Conservation (phyloP, 140 eudicot genomes). For the Stevia rebaudiana region DNA sequence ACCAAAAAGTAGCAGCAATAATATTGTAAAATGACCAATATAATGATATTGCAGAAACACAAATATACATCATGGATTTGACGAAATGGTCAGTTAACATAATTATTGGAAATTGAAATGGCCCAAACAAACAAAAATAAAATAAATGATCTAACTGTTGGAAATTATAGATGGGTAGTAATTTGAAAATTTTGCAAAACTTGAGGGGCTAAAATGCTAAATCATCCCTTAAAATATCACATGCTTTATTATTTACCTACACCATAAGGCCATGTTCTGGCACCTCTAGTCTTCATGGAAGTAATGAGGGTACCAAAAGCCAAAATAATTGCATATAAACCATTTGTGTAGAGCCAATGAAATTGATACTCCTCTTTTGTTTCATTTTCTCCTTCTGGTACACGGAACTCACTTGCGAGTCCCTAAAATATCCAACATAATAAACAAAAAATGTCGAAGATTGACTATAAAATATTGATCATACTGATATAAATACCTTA, state of each 20-base stretch:
- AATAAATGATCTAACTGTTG: not conserved
- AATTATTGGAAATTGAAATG: not conserved
- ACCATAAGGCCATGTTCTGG: constrained; percentile 92
- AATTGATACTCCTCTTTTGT: constrained; percentile 43
- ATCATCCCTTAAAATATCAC: not conserved
- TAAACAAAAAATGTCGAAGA: not conserved
- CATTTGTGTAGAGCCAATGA: constrained; percentile 75
- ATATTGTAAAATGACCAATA: not conserved
- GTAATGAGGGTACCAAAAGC: constrained; percentile 63
- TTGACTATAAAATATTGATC: constrained; percentile 4
- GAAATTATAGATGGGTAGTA: not conserved
- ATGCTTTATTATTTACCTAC: constrained; percentile 40
- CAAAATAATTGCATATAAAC: constrained; percentile 60
- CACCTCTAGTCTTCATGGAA: constrained; percentile 62
- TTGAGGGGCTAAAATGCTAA: not conserved
- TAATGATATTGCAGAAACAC: not conserved
- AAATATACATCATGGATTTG: not conserved
- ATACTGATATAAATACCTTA: constrained; percentile 37
- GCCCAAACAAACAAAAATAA: not conserved
- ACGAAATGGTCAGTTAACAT: not conserved
- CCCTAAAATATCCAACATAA: constrained; percentile 48
- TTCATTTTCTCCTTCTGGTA: constrained; percentile 48
- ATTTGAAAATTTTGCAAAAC: not conserved
- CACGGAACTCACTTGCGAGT: constrained; percentile 63
- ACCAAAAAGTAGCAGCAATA: not conserved